These are phyloP conservation scores for Pseudognaphalium luteoalbum DNA, from an alignment of 129 eudicot species.

Conservation along the genomic window DNA sequence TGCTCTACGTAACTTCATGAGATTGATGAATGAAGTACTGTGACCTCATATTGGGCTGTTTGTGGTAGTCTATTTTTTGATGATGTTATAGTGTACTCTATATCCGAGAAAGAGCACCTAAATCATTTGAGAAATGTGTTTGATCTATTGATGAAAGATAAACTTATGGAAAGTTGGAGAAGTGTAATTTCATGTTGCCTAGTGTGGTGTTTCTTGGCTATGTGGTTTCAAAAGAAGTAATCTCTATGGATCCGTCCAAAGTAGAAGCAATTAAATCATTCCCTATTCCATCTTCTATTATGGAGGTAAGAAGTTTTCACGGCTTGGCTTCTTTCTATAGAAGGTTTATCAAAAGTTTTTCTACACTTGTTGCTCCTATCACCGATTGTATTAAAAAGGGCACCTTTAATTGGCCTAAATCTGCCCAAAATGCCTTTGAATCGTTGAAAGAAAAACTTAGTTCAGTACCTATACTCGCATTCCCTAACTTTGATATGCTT, in stretches of 20 bases:
- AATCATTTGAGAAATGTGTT: background rate
- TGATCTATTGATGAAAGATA: background rate
- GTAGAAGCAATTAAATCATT: background rate
- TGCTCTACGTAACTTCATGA: too few relatives aligned
- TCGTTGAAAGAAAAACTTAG: background rate
- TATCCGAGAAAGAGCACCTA: background rate
- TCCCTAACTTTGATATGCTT: background rate
- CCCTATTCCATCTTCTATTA: background rate
- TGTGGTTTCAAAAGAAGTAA: too few relatives aligned
- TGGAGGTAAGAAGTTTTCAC: background rate
- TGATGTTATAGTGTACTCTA: background rate
- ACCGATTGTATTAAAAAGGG: background rate
- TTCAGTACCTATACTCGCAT: background rate
- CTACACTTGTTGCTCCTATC: background rate
- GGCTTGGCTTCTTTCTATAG: background rate
- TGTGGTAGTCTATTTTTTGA: too few relatives aligned
- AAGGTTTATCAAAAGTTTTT: background rate
- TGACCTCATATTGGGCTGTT: too few relatives aligned
- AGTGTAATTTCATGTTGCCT: background rate
- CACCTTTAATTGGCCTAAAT: background rate
- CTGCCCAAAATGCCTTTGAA: background rate
- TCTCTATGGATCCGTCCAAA: too few relatives aligned
- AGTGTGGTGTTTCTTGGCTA: background rate
- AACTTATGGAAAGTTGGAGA: background rate
- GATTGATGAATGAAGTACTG: too few relatives aligned